Conservation (phyloP, 129 eudicot species). For the Erigeron canadensis region DNA sequence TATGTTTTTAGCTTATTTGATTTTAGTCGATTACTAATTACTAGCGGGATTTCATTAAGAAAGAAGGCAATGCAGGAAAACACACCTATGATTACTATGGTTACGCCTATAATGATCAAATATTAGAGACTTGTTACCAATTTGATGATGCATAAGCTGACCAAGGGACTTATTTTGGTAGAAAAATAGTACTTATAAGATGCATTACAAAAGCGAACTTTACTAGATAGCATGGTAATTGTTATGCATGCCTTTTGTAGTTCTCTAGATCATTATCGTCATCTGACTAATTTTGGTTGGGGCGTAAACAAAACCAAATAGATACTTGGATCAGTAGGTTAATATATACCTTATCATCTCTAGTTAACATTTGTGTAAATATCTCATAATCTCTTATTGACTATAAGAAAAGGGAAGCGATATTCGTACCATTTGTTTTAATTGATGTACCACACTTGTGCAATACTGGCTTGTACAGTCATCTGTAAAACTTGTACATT, state of each 20-base stretch:
- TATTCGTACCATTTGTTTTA: too few species aligned
- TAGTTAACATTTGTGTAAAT: too few species aligned
- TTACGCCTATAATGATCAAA: neutral
- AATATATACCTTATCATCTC: too few species aligned
- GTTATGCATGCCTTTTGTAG: neutral
- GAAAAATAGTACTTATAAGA: neutral
- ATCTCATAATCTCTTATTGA: neutral
- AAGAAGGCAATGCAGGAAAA: neutral
- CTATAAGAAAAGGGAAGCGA: constrained; percentile 8
- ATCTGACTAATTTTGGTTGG: too few species aligned
- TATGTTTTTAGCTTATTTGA: neutral
- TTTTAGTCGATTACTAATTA: neutral
- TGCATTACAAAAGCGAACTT: neutral
- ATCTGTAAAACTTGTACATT: too few species aligned
- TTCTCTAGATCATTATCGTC: too few species aligned
- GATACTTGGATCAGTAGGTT: too few species aligned
- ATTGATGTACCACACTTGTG: too few species aligned
- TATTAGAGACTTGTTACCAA: neutral
- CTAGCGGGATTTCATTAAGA: neutral
- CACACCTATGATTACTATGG: neutral
- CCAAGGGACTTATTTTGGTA: neutral
- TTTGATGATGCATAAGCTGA: neutral
- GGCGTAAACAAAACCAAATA: too few species aligned
- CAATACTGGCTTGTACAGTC: too few species aligned
- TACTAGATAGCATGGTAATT: neutral